Evolutionary conservation across 2,329 filamentous ascomycete genomes (phyloP).

Genomic region (Chaetomium strumarium): DNA sequence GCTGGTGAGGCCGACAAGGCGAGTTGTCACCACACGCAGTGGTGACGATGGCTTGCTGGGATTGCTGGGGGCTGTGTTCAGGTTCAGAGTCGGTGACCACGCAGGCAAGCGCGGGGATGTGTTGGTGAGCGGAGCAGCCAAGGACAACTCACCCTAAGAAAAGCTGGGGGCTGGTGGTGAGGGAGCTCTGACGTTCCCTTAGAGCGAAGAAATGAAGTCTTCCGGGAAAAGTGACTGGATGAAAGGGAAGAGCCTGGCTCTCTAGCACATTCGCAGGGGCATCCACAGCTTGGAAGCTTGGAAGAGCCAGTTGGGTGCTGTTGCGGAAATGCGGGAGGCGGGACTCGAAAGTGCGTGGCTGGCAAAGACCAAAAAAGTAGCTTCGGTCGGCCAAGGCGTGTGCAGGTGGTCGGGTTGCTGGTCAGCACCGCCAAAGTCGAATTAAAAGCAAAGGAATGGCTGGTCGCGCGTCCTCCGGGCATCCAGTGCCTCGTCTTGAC

Average conservation of each 20-base stretch:
- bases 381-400: conserved; percentile 4
- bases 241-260: conserved; percentile 18
- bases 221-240: conserved; percentile 17
- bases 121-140: conserved; percentile 2
- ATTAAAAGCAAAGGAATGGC: conserved; percentile 11
- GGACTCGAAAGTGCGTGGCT: conserved; percentile 19
- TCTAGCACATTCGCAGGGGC: conserved; percentile 11
- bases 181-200: conserved; percentile 13
- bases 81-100: conserved; percentile 13
- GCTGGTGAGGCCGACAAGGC: conserved; percentile 43
- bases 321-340: conserved; percentile 17
- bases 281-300: conserved; percentile 16
- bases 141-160: conserved; percentile 18
- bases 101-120: neutral
- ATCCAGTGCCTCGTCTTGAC: conserved; percentile 14
- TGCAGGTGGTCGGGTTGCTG: conserved; percentile 7
- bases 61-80: conserved; percentile 10
- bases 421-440: conserved; percentile 4
- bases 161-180: conserved; percentile 9
- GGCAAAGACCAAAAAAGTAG: conserved; percentile 20
- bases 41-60: conserved; percentile 21
- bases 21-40: conserved; percentile 30
- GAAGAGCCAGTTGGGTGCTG: conserved; percentile 13
- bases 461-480: conserved; percentile 12
- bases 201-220: conserved; percentile 13